These are phyloP conservation scores for Pseudozyma thailandica DNA, from an alignment of 1,284 basidiomycete species.

Conservation along the genomic window DNA sequence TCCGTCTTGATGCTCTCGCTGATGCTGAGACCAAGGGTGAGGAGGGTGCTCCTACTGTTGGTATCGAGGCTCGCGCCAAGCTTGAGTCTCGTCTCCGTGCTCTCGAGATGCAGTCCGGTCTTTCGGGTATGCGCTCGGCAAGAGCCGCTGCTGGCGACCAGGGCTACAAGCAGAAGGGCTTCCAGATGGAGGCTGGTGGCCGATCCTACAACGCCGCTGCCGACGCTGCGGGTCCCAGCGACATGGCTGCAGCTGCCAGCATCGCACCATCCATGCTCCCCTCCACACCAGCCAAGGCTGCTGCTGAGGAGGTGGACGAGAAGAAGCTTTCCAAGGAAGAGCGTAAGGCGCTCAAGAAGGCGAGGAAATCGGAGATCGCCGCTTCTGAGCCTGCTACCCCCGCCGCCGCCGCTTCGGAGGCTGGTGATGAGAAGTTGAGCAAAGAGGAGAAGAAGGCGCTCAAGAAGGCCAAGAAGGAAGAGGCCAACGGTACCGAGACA, in stretches of 20 bases:
- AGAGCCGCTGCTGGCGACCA: constrained; percentile 48
- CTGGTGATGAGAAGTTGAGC: constrained; percentile 71
- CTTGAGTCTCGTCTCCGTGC: constrained; percentile 91
- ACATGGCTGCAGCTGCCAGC: constrained; percentile 40
- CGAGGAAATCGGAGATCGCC: constrained; percentile 37
- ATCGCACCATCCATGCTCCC: constrained; percentile 68
- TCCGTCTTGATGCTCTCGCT: constrained; percentile 94
- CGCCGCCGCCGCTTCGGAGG: constrained; percentile 68
- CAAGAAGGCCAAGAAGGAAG: constrained; percentile 58
- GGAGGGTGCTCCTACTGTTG: constrained; percentile 80
- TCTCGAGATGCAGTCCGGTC: constrained; percentile 73
- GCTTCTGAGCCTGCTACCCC: constrained; percentile 42
- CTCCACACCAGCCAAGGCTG: constrained; percentile 69
- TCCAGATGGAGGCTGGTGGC: constrained; percentile 58
- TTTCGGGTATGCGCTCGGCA: constrained; percentile 49
- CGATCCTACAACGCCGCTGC: constrained; percentile 63
- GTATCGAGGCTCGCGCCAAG: constrained; percentile 90
- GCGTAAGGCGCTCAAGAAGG: constrained; percentile 57
- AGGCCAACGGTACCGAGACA: constrained; percentile 28
- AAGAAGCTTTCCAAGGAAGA: constrained; percentile 60
- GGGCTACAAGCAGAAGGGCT: constrained; percentile 65
- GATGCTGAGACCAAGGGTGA: constrained; percentile 91
- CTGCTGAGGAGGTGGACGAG: constrained; percentile 61
- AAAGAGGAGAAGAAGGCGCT: constrained; percentile 57
- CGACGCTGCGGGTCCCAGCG: constrained; percentile 55